Evolutionary conservation across 2,329 filamentous ascomycete genomes (phyloP), one percentile per base, ranked within the genome.

Genomic region (Biscogniauxia sp.): DNA sequence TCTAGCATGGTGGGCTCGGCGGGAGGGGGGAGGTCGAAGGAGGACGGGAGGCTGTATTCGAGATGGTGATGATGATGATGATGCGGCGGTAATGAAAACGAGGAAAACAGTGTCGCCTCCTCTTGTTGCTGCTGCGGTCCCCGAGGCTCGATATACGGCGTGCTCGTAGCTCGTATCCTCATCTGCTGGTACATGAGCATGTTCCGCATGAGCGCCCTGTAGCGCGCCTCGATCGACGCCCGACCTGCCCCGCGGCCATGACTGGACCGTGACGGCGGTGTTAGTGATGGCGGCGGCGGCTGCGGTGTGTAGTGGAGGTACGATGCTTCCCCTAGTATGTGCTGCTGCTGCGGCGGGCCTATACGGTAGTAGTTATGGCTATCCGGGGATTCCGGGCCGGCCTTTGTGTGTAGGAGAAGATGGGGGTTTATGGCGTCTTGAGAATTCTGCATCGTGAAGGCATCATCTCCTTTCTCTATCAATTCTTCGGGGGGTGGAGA

Each of bases 141-240:
- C 26, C 5, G 32, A 51, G 15, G 57, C 41, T 53, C 54, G 61
- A 45, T 37, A 7, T 32, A 32, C 3, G 28, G 7, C 28, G 28
- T 32, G 28, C 9, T 32, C 53, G 25, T 37, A 26, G 55, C 59
- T 19, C 60, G 57, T 28, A 60, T 58, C 51, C 64, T 56, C 60
- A 61, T 55, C 45, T 66, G 64, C 56, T 68, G 63, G 59, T 63
- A 66, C 54, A 63, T 61, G 55, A 66, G 57, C 66, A 68, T 66
- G 51, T 64, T 66, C 23, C 61, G 58, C 67, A 69, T 69, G n/a
- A 69, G 56, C n/a, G 67, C 64, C 56, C 64, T 68, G 56, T 69
- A 69, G 59, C 64, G 67, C 8, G 67, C 64, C 55, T 65, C 64
- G 19, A 67, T 58, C n/a, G 65, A 65, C 56, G 66, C 64, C 55